These are phyloP conservation scores for Gossypium davidsonii DNA, from an alignment of 441 rosid species.

Conservation along the genomic window DNA sequence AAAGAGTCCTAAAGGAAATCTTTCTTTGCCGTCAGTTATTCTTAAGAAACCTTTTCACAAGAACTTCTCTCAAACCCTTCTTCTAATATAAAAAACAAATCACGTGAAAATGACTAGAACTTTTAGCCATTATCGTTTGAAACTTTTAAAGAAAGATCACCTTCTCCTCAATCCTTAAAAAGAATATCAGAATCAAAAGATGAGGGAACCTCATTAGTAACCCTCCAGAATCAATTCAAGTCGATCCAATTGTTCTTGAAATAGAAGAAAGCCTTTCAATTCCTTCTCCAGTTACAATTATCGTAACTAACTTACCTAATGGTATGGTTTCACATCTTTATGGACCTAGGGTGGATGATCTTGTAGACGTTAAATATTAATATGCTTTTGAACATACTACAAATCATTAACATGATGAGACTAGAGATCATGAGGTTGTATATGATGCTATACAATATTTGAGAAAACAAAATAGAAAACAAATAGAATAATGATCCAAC, in stretches of 20 bases:
- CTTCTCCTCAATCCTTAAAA: not conserved
- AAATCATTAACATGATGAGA: not conserved
- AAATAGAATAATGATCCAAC: no score
- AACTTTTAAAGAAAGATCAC: not conserved
- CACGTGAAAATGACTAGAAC: not conserved
- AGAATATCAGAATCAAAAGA: not conserved
- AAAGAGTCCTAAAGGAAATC: not conserved
- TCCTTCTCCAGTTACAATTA: not conserved
- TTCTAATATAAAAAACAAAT: not conserved
- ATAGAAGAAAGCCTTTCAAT: not conserved
- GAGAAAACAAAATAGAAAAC: no score
- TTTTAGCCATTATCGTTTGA: not conserved
- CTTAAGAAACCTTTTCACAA: not conserved
- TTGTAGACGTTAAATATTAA: not conserved
- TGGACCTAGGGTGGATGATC: not conserved
- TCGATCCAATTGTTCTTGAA: not conserved
- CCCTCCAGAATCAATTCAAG: not conserved
- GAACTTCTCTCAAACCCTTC: not conserved
- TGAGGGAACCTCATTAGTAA: not conserved
- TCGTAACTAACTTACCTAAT: not conserved
- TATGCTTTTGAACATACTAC: not conserved
- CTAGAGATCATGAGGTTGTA: not conserved
- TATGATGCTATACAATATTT: not conserved
- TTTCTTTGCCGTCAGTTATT: not conserved
- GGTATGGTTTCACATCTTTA: not conserved